Base-by-base conservation (phyloP, 257 asterid genomes). In the Solanum acaule region DNA sequence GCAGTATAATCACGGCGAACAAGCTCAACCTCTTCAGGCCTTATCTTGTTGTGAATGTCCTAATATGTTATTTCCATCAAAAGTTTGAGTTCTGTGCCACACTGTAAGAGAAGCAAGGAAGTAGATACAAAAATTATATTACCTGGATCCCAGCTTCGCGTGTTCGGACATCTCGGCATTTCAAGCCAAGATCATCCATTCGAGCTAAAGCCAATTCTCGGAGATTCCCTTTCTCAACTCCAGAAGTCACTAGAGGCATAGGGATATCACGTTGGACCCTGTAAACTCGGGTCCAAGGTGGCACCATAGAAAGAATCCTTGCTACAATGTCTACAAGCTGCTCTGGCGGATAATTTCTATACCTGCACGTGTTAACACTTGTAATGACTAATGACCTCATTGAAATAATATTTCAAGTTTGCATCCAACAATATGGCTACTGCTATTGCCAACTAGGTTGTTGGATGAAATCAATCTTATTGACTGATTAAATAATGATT, bases 81-180 rank as follows among this genome's bases (percentile, higher is more conserved):
- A 82, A 49, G 73, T 38, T 81, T 29, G 88, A 77, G 44, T 67
- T 35, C 33, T 87, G 22, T 76, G 71, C 46, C 37, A 75, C 85
- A 35, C 2, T 38, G 82, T 33, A 88, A 67, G 6, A 82, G 63
- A 49, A 10, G 70, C 31, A 31, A 31, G 44, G 34, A 82, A 31
- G 44, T 49, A 82, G 20, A 68, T 44, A 35, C 31, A 86, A 76
- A 59, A 44, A 84, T 73, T 82, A 42, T 84, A 93, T 88, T 88
- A 93, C 99, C 98, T 97, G 99, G 89, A 97, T 96, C 88, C 99
- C 99, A 93, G 99, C 99, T 93, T 97, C 99, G 88, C 98, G 99
- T 76, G 99, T 97, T 88, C 98, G 92, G 82, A 97, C 99, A 91
- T 97, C 99, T 91, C 99, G 94, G 89, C 99, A 97, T 91, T 97